phyloP scores from a whole-genome alignment of 805 yeast genomes.

The Yamadazyma akitaensis region DNA sequence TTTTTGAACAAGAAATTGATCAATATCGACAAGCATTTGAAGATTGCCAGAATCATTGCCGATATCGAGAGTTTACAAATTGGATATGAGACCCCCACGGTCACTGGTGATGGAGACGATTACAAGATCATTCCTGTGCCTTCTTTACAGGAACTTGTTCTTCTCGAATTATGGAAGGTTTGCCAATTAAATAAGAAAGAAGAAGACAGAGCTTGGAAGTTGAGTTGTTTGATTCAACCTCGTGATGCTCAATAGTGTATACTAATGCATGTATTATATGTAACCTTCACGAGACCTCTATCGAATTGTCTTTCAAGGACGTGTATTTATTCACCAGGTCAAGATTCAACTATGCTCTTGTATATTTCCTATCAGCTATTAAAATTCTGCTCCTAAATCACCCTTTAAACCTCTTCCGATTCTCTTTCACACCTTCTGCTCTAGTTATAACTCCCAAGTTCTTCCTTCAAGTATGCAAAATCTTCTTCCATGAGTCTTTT shows the following conservation, averaged over 20 bases:
- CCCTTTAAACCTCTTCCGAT: too few relatives aligned
- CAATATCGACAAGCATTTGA: conserved; percentile 71
- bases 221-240: conserved; percentile 61
- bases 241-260: conserved; percentile 27
- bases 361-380: too few relatives aligned
- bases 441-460: too few relatives aligned
- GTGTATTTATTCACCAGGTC: not conserved
- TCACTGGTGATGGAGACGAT: conserved; percentile 18
- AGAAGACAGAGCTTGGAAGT: conserved; percentile 68
- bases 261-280: not conserved
- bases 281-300: too few relatives aligned
- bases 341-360: too few relatives aligned
- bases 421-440: too few relatives aligned
- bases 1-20: conserved; percentile 58
- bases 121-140: conserved; percentile 40
- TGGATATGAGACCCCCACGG: conserved; percentile 7
- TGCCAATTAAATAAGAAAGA: conserved; percentile 56
- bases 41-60: conserved; percentile 61
- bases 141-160: conserved; percentile 53
- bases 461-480: too few relatives aligned
- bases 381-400: too few relatives aligned
- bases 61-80: conserved; percentile 69
- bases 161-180: conserved; percentile 70
- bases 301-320: too few relatives aligned
- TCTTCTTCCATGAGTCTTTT: too few relatives aligned